Evolutionary conservation across 2,329 filamentous ascomycete genomes (phyloP).

Genomic region (Apiospora phragmitis): DNA sequence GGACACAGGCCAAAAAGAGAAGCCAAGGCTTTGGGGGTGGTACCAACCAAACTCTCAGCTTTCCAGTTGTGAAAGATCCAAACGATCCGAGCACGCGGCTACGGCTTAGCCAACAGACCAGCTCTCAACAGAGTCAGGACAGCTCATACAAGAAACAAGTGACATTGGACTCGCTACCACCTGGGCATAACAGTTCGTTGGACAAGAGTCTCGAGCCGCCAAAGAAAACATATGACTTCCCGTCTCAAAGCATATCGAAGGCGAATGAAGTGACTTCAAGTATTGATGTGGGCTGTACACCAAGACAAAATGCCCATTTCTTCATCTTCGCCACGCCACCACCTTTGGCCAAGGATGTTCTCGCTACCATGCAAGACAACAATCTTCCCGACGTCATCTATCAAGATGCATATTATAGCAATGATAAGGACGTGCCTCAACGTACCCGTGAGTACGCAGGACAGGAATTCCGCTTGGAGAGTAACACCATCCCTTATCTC

Average conservation of each 20-base stretch:
- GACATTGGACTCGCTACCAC: slow-evolving; percentile 30
- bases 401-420: slow-evolving; percentile 82
- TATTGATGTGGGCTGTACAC: slow-evolving; percentile 25
- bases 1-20: slow-evolving; percentile 28
- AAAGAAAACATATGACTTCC: slow-evolving; percentile 11
- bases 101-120: slow-evolving; percentile 66
- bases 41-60: slow-evolving; percentile 52
- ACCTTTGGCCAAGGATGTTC: slow-evolving; percentile 44
- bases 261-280: slow-evolving; percentile 33
- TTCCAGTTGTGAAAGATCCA: slow-evolving; percentile 76
- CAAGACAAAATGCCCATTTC: slow-evolving; percentile 28
- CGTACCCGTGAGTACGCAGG: slow-evolving; percentile 82
- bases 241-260: neutral
- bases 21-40: slow-evolving; percentile 39
- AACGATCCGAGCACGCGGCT: slow-evolving; percentile 63
- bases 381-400: slow-evolving; percentile 72
- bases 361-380: slow-evolving; percentile 55
- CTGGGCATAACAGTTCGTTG: slow-evolving; percentile 12
- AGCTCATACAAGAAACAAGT: slow-evolving; percentile 34
- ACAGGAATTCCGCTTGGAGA: slow-evolving; percentile 76
- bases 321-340: slow-evolving; percentile 33
- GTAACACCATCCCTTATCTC: slow-evolving; percentile 75
- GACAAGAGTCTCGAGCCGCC: slow-evolving; percentile 16
- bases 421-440: slow-evolving; percentile 79
- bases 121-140: slow-evolving; percentile 50